Evolutionary conservation across 495 filamentous ascomycete genomes (phyloP).

Genomic region (Hypoxylon perforatum): DNA sequence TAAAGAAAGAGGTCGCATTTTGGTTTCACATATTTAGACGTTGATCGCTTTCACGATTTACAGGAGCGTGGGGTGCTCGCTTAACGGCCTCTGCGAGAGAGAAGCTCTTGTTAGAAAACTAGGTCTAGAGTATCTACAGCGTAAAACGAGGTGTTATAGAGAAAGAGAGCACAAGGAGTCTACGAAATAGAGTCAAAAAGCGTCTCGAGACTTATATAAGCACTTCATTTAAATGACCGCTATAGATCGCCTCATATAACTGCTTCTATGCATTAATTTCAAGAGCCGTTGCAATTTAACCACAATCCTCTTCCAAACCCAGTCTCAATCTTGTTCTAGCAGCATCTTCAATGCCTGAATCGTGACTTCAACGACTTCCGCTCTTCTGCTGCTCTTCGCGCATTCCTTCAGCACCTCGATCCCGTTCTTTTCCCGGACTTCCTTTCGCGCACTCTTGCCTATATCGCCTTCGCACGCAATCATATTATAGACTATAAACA

Average conservation of each 20-base stretch:
- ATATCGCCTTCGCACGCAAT: conserved; percentile 61
- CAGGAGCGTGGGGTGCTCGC: no score
- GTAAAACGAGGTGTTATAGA: no score
- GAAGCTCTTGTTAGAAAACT: no score
- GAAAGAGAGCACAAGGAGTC: no score
- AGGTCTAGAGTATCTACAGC: no score
- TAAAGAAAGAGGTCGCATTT: conserved; percentile 6
- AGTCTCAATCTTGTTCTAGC: conserved; percentile 52
- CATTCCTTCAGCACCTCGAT: conserved; percentile 70
- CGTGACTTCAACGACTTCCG: conserved; percentile 71
- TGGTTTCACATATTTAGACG: no score
- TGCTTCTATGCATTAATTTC: not conserved
- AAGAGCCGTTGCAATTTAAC: not conserved
- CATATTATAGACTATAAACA: conserved; percentile 78
- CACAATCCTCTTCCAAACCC: not conserved
- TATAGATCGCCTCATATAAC: not conserved
- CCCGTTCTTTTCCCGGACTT: conserved; percentile 60
- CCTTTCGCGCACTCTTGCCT: conserved; percentile 61
- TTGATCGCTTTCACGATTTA: no score
- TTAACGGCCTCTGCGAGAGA: no score
- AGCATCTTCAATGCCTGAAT: conserved; percentile 72
- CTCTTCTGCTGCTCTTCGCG: conserved; percentile 70
- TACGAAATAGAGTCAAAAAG: no score
- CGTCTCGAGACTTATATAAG: no score
- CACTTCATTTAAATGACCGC: no score